These are phyloP conservation scores for Lindgomyces ingoldianus DNA, from an alignment of 495 filamentous ascomycete genomes.

Conservation along the genomic window DNA sequence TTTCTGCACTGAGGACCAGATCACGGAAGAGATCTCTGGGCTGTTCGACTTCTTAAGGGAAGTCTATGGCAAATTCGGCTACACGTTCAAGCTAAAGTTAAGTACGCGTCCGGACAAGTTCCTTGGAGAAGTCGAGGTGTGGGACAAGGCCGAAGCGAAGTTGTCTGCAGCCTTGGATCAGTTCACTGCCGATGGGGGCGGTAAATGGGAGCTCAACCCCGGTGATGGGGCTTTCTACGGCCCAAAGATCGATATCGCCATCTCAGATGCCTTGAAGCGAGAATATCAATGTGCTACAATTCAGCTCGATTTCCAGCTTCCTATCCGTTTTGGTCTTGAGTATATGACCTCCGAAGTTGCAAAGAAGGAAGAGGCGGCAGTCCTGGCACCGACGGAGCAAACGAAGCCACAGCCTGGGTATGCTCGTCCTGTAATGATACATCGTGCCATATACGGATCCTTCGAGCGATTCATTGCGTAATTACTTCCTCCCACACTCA, in stretches of 20 bases:
- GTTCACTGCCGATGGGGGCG: conserved; percentile 64
- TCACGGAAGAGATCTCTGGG: conserved; percentile 77
- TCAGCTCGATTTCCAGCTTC: conserved; percentile 94
- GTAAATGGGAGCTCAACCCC: conserved; percentile 83
- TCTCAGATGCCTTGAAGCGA: conserved; percentile 74
- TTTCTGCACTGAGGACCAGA: conserved; percentile 78
- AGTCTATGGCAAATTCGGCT: conserved; percentile 88
- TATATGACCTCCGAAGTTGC: conserved; percentile 69
- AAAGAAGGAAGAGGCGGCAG: conserved; percentile 42
- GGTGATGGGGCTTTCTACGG: conserved; percentile 98
- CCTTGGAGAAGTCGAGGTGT: conserved; percentile 81
- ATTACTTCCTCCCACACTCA: neutral
- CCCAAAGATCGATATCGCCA: conserved; percentile 92
- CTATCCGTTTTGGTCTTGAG: conserved; percentile 78
- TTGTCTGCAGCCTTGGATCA: conserved; percentile 74
- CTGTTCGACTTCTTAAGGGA: conserved; percentile 83
- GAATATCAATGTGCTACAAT: conserved; percentile 88
- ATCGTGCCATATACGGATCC: conserved; percentile 89
- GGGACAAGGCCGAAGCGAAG: conserved; percentile 81
- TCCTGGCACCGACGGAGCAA: conserved; percentile 35
- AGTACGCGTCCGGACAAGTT: conserved; percentile 93
- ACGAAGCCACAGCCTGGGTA: conserved; percentile 57
- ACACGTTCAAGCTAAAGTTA: conserved; percentile 93
- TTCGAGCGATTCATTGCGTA: conserved; percentile 83
- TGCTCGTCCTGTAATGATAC: conserved; percentile 94